Conservation (phyloP, 371 early-diverging fungal species). For the Rhizopus arrhizus region DNA sequence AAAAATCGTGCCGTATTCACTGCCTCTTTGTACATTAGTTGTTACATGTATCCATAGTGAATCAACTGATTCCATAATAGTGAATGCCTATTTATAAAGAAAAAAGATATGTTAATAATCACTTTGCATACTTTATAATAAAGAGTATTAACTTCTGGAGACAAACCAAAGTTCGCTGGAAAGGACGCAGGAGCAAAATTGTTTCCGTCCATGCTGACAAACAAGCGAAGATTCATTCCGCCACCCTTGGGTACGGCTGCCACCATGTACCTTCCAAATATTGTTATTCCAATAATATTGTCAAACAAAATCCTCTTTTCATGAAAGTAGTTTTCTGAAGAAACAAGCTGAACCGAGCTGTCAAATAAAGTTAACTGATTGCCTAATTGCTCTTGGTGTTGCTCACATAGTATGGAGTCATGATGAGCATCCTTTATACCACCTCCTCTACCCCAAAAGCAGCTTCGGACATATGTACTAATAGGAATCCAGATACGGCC, state of each 20-base stretch:
- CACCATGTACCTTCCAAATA: constrained; percentile 84
- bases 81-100: constrained; percentile 59
- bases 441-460: constrained; percentile 75
- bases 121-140: no score
- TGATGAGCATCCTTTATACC: constrained; percentile 52
- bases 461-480: constrained; percentile 72
- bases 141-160: constrained; percentile 37
- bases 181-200: constrained; percentile 75
- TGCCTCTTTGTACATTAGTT: constrained; percentile 56
- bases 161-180: constrained; percentile 65
- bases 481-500: constrained; percentile 76
- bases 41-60: constrained; percentile 78
- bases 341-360: constrained; percentile 57
- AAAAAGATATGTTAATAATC: neutral
- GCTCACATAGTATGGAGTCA: constrained; percentile 71
- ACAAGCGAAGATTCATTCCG: constrained; percentile 61
- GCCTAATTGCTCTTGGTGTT: constrained; percentile 61
- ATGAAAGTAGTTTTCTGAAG: constrained; percentile 61
- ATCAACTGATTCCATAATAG: constrained; percentile 78
- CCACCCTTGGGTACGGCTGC: constrained; percentile 63
- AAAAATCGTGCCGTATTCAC: constrained; percentile 83
- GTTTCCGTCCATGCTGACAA: constrained; percentile 74
- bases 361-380: constrained; percentile 54
- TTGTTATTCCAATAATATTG: constrained; percentile 73
- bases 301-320: constrained; percentile 56